Evolutionary conservation across 176 grass and related monocot species (phyloP), one percentile per base, ranked within the genome.

Genomic region (Raddia guianensis): DNA sequence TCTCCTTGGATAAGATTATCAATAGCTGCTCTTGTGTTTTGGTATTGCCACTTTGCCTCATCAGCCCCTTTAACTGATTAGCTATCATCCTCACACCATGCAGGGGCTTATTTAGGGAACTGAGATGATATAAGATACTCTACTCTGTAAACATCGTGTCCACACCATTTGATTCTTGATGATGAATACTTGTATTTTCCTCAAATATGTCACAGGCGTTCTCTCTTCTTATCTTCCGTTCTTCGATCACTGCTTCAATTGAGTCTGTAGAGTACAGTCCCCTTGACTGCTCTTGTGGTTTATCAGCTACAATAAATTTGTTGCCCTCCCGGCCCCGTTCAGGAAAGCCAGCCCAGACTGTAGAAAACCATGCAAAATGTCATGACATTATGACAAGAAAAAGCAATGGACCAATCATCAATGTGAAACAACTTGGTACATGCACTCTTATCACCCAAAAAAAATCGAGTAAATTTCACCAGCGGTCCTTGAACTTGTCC

Each of bases 281-380:
- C 80, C 90, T 92, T 0, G 49, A 73, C 68, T 88, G 87, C 49
- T 86, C 89, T 11, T 53, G 44, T 47, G 93, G 85, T 74, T 83
- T 92, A 7, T 92, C 90, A 43, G 93, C 87, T 13, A 96, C 81
- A 5, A 70, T 43, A 2, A 90, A 96, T 76, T 96, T 96, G 53
- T 79, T 92, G 65, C 93, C 85, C 49, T 96, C 93, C 66, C 87
- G 59, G 45, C 43, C 72, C 86, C 85, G 83, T 86, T 96, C 90
- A 70, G 84, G 75, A 82, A 96, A 96, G 46, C 90, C 82, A 74
- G 93, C 90, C 93, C 93, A 96, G 69, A 90, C 93, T 96, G 76
- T 42, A 86, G 44, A 48, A 80, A 74, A 3, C 5, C 14, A 67
- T 12, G 60, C 32, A 79, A 76, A 66, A 54, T 42, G 44, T 80